These are phyloP conservation scores for Fusarium siculi DNA, from an alignment of 2,329 filamentous ascomycete species.

Conservation along the genomic window DNA sequence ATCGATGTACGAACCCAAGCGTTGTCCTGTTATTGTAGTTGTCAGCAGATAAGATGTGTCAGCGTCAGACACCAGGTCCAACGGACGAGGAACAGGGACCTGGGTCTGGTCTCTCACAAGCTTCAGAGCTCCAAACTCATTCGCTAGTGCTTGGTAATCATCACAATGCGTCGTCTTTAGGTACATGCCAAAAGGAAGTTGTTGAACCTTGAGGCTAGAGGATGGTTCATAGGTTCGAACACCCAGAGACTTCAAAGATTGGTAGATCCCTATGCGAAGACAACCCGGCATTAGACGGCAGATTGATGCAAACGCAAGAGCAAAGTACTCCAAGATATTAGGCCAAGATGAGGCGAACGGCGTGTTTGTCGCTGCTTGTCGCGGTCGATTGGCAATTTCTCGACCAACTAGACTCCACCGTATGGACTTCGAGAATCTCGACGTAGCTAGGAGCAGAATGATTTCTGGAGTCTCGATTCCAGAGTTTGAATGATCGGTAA, in stretches of 20 bases:
- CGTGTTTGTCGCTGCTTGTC: background rate
- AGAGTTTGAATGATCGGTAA: background rate
- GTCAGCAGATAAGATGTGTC: background rate
- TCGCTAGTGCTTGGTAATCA: background rate
- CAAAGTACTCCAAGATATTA: background rate
- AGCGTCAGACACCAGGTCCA: background rate
- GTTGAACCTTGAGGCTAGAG: background rate
- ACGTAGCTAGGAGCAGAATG: background rate
- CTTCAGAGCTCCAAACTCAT: background rate
- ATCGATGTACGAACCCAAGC: background rate
- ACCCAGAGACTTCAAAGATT: background rate
- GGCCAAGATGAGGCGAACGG: background rate
- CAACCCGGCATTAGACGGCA: background rate
- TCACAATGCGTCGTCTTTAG: background rate
- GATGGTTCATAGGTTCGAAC: background rate
- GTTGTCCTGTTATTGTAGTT: background rate
- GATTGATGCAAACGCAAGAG: background rate
- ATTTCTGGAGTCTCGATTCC: background rate
- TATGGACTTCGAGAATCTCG: background rate
- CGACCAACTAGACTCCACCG: background rate
- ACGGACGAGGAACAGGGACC: background rate
- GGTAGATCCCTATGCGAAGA: background rate
- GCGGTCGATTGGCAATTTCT: background rate
- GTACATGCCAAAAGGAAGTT: slow-evolving; percentile 11
- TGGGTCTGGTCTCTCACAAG: background rate